Base-by-base conservation (phyloP, 805 yeast genomes). In the Candida vaughaniae region DNA sequence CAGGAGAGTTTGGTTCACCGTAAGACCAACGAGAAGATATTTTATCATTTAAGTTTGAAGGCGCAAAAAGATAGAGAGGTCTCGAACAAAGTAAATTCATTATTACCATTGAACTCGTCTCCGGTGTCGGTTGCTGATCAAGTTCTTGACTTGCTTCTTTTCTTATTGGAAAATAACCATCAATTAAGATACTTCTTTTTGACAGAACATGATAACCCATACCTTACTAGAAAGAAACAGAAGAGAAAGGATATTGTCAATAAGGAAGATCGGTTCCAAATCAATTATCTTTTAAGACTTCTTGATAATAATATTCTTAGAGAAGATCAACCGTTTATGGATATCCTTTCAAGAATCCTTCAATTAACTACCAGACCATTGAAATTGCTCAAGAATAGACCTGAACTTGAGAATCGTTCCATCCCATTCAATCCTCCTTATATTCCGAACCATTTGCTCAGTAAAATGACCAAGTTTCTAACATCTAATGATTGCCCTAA, bases 401-500 rank as follows among this genome's bases (percentile, higher is more conserved):
- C 48, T 18, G 49, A 41, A 15, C 29, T 17, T n/a, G 52, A 59
- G 14, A 39, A 55, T 1, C 41, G 45, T 15, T 29, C 42, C 4
- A 38, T 53, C 8, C 55, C 61, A 25, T 49, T 62, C 29, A 69
- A 69, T 22, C 64, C 83, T 2, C 95, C 95, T 2, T 58, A 62
- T 28, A 77, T 90, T 46, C 82, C 86, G 1, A 78, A 75, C 27
- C 60, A 67, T 15, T 82, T 81, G 45, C 66, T 87, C 51, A 73
- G 77, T 32, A 73, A 72, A 43, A 67, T 88, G 22, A 82, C 85
- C 11, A 71, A 78, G 16, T 78, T 86, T 22, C 67, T 90, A 36
- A 77, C 82, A 4, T 77, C 91, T 1, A 87, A 85, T 52, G 95
- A 90, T 38, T 88, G 96, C 53, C 80, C 90, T 23, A 82, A 86